These are phyloP conservation scores for Baorangia bicolor DNA, from an alignment of 768 basidiomycete genomes.

Conservation along the genomic window DNA sequence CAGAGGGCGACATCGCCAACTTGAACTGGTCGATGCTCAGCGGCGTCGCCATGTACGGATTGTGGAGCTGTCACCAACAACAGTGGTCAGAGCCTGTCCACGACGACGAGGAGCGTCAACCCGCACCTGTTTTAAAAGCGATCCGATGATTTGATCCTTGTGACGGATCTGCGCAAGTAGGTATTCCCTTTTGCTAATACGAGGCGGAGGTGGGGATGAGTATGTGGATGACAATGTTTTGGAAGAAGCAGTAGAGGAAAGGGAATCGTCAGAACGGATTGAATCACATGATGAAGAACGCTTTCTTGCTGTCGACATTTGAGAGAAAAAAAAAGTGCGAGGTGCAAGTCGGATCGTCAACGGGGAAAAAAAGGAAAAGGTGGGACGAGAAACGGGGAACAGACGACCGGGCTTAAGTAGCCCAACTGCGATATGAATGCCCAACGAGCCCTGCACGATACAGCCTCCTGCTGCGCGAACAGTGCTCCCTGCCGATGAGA, in stretches of 20 bases:
- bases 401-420: slow-evolving; percentile 23
- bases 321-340: background rate
- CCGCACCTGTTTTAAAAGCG: slow-evolving; percentile 78
- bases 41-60: slow-evolving; percentile 77
- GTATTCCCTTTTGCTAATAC: slow-evolving; percentile 77
- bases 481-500: slow-evolving; percentile 10
- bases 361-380: background rate
- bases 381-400: background rate
- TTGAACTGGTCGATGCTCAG: slow-evolving; percentile 77
- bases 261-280: slow-evolving; percentile 22
- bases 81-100: background rate
- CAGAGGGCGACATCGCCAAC: slow-evolving; percentile 74
- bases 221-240: slow-evolving; percentile 38
- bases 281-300: slow-evolving; percentile 22
- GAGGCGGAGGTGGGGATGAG: slow-evolving; percentile 29
- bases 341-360: background rate
- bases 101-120: slow-evolving; percentile 7
- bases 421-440: background rate
- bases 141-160: slow-evolving; percentile 85
- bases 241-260: slow-evolving; percentile 33
- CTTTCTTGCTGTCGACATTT: slow-evolving; percentile 6
- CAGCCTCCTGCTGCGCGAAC: slow-evolving; percentile 16
- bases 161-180: slow-evolving; percentile 82
- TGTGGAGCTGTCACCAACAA: slow-evolving; percentile 47
- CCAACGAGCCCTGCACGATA: background rate